Conservation (phyloP, 108 stramenopile species). For the Cyclotella atomus region DNA sequence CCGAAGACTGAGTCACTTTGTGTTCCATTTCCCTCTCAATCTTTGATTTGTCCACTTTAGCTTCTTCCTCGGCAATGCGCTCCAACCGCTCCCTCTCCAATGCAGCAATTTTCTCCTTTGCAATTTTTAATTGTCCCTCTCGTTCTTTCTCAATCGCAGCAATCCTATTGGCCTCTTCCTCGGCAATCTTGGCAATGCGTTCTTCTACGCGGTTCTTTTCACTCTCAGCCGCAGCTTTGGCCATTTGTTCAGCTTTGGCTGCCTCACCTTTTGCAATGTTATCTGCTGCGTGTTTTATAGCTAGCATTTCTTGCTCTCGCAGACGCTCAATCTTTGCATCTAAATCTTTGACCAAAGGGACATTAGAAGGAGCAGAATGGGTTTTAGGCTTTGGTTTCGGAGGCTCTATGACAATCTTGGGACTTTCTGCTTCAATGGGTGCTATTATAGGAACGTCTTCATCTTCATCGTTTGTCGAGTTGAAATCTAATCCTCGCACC, state of each 20-base stretch:
- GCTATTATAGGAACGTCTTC: neutral
- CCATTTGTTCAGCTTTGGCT: slow-evolving; percentile 8
- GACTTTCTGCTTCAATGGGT: neutral
- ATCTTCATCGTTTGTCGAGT: neutral
- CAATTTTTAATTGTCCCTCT: neutral
- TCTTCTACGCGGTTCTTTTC: neutral
- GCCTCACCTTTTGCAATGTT: neutral
- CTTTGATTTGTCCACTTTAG: neutral
- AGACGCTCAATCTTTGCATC: slow-evolving; percentile 32
- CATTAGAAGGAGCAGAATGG: neutral
- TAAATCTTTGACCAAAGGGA: slow-evolving; percentile 19
- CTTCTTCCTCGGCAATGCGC: slow-evolving; percentile 2
- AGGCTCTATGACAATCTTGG: neutral
- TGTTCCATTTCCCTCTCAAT: slow-evolving; percentile 3
- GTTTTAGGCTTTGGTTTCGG: neutral
- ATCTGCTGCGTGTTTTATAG: neutral
- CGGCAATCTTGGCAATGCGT: slow-evolving; percentile 1
- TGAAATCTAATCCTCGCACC: neutral
- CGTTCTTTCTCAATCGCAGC: slow-evolving; percentile 7
- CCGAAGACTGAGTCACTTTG: slow-evolving; percentile 3
- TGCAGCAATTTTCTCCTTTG: neutral
- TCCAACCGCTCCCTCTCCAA: slow-evolving; percentile 9
- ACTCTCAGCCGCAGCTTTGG: neutral
- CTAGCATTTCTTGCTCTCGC: slow-evolving; percentile 18
- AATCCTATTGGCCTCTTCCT: slow-evolving; percentile 8